phyloP scores from a whole-genome alignment of 345 rosid genomes.

The Hypericum androsaemum region DNA sequence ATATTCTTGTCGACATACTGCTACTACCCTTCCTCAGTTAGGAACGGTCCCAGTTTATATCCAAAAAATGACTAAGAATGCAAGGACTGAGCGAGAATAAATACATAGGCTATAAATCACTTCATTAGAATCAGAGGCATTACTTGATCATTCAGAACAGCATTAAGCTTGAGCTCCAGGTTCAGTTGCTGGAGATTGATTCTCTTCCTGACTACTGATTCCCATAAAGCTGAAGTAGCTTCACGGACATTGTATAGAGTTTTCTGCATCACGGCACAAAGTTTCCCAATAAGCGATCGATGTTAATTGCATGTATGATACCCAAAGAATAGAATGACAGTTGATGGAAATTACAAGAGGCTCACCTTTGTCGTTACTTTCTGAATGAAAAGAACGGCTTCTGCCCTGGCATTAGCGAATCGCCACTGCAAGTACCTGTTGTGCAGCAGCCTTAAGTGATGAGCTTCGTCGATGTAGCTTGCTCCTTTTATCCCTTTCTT shows the following conservation, averaged over 20 bases:
- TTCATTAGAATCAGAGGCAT: slow-evolving; percentile 13
- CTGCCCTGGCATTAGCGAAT: slow-evolving; percentile 68
- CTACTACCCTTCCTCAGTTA: no score
- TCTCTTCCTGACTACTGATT: slow-evolving; percentile 56
- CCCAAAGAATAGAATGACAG: no score
- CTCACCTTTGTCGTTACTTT: slow-evolving; percentile 71
- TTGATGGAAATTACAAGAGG: no score
- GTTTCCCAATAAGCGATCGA: slow-evolving; percentile 6
- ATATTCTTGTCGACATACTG: no score
- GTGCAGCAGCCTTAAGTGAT: slow-evolving; percentile 70
- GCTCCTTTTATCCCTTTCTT: slow-evolving; percentile 63
- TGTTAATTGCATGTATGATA: no score
- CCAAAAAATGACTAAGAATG: neutral
- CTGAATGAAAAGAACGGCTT: slow-evolving; percentile 56
- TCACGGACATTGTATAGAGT: slow-evolving; percentile 61
- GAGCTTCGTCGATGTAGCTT: slow-evolving; percentile 76
- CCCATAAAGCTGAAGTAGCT: slow-evolving; percentile 48
- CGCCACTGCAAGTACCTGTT: slow-evolving; percentile 90
- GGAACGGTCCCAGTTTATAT: no score
- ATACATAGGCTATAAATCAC: neutral
- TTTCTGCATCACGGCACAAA: slow-evolving; percentile 44
- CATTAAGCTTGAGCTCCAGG: slow-evolving; percentile 65
- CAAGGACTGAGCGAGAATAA: neutral
- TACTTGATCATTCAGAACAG: slow-evolving; percentile 69
- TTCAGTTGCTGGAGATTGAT: slow-evolving; percentile 54